A percentile compares a stretch with the other conserved stretches of the same genome.
These are phyloP conservation scores for Aspergillus indologenus DNA, from an alignment of 495 filamentous ascomycete species.

Conservation along the genomic window DNA sequence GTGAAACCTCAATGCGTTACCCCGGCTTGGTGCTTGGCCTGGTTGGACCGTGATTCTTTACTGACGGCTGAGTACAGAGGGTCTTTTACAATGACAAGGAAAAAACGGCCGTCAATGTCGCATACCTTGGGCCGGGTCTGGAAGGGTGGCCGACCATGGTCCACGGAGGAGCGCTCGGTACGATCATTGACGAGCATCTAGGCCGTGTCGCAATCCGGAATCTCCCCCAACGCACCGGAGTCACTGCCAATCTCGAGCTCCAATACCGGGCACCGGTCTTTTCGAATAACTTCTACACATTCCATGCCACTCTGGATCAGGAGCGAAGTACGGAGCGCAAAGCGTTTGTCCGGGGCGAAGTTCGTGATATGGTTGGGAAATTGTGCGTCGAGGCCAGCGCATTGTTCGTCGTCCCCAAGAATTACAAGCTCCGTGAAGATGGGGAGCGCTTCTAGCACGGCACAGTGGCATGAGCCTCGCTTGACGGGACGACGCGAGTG, in stretches of 20 bases:
- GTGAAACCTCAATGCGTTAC: not conserved
- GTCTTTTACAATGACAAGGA: constrained; percentile 52
- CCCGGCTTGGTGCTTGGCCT: not conserved
- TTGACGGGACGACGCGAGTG: no score
- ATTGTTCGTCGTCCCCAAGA: constrained; percentile 62
- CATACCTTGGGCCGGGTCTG: constrained; percentile 61
- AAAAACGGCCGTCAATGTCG: constrained; percentile 47
- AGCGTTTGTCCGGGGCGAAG: constrained; percentile 54
- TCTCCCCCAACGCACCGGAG: constrained; percentile 44
- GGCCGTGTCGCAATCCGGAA: constrained; percentile 40
- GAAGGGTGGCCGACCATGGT: constrained; percentile 74
- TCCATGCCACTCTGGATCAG: constrained; percentile 49
- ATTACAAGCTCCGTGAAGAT: constrained; percentile 42
- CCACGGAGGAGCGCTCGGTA: constrained; percentile 73
- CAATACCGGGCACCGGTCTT: constrained; percentile 58
- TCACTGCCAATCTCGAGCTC: constrained; percentile 65
- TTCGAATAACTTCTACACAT: constrained; percentile 60
- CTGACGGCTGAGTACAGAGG: constrained; percentile 30
- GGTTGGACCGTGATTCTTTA: constrained; percentile 15
- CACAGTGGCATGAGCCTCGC: not conserved
- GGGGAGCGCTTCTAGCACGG: constrained; percentile 41
- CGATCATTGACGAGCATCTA: constrained; percentile 63
- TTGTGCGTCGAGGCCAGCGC: constrained; percentile 55
- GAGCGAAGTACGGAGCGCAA: constrained; percentile 58
- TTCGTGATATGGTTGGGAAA: constrained; percentile 52